These are phyloP conservation scores for Kentomonas sorsogonicus DNA, from an alignment of 208 protist genomes.

Conservation along the genomic window DNA sequence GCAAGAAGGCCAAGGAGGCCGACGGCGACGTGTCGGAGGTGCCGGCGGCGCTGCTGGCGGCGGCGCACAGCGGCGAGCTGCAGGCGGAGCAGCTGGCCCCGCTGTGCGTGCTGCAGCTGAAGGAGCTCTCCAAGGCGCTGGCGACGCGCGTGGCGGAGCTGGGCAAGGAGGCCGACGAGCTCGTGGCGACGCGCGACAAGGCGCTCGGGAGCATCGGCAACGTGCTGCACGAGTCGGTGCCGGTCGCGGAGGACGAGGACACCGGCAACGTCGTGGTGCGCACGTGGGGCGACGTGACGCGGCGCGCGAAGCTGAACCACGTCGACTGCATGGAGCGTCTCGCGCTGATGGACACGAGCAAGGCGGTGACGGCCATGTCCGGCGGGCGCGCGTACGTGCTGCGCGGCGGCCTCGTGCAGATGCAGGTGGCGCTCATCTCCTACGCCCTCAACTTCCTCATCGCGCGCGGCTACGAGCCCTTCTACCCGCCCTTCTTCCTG, in stretches of 20 bases:
- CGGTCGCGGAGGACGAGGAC: slow-evolving; percentile 94
- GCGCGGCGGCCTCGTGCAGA: slow-evolving; percentile 93
- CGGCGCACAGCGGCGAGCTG: slow-evolving; percentile 51
- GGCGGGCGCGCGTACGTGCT: slow-evolving; percentile 98
- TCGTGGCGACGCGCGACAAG: slow-evolving; percentile 66
- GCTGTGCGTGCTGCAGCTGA: slow-evolving; percentile 88
- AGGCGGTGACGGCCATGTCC: slow-evolving; percentile 85
- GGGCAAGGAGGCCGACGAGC: slow-evolving; percentile 52
- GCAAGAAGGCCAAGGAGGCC: slow-evolving; percentile 92
- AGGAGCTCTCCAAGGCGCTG: slow-evolving; percentile 80
- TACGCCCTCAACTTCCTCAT: slow-evolving; percentile 97
- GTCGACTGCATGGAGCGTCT: slow-evolving; percentile 93
- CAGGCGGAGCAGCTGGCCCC: slow-evolving; percentile 42
- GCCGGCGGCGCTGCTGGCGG: slow-evolving; percentile 40
- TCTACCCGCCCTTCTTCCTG: slow-evolving; percentile 99
- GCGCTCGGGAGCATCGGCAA: slow-evolving; percentile 92
- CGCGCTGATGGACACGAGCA: slow-evolving; percentile 79
- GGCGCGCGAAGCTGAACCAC: slow-evolving; percentile 78
- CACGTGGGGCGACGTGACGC: slow-evolving; percentile 81
- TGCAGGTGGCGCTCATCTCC: slow-evolving; percentile 97
- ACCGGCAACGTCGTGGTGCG: slow-evolving; percentile 85
- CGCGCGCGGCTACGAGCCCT: slow-evolving; percentile 87
- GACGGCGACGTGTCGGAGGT: slow-evolving; percentile 69
- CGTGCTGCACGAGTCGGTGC: slow-evolving; percentile 95
- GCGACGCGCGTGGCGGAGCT: slow-evolving; percentile 47